Evolutionary conservation across 306 rosid species (phyloP), one percentile per base, ranked within the genome.

Genomic region (Notholithocarpus densiflorus): DNA sequence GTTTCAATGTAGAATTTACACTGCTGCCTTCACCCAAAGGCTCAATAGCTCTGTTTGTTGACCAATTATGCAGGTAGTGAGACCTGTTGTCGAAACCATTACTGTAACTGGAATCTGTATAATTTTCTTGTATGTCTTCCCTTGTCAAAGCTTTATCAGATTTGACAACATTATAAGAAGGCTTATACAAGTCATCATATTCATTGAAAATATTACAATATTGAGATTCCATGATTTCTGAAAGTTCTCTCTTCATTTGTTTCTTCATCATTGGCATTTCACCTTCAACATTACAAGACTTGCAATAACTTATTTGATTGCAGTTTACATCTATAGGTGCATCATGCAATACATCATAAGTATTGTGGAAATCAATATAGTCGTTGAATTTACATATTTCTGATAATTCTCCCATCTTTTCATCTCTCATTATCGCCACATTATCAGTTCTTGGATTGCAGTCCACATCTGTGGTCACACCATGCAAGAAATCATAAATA

Each of bases 181-280:
- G 54, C 32, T 27, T 75, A 55, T 54, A 43, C 55, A 60, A 65
- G 76, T 61, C 90, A 48, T 57, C 29, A 5, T 76, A 12, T 5
- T 15, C 60, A 71, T 69, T 77, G 0, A 81, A 68, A 70, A 40
- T 5, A 71, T 69, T 81, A 53, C 57, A 45, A 70, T 76, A 24
- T 57, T 83, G 64, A 48, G 71, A 77, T 37, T 52, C 80, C 62
- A 59, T 57, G 62, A 80, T 64, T 53, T 78, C 85, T 51, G 80
- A 75, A 71, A 61, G 26, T 31, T 51, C 85, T 76, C 74, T 82
- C 52, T 87, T 75, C 32, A 64, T 71, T 5, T 88, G 43, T 61
- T 78, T 82, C 57, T 26, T 81, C 24, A 34, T 75, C 20, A 48
- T 45, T 4, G 77, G 72, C 19, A 40, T 45, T 20, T 82, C 81